Base-by-base conservation (phyloP, 2,329 filamentous ascomycete species). In the Nemania sp. region DNA sequence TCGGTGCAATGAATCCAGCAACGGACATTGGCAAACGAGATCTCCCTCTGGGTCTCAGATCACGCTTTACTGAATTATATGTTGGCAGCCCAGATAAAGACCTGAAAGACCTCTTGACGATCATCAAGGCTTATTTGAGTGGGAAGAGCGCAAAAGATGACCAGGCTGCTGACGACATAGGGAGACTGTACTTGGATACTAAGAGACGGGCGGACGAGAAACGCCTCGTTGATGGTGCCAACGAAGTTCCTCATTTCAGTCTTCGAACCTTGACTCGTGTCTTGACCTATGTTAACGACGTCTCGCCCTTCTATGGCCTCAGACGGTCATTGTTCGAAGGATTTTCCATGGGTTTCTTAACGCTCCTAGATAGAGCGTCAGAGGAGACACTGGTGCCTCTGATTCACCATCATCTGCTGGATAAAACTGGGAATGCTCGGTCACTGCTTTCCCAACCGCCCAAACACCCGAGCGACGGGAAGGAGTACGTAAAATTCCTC, bases 1-100 rank as follows among this genome's bases (percentile, higher is more conserved):
- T 99, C 68, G 95, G 90, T 46, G 94, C 95, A 23, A 99, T 99
- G 94, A 99, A 99, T 67, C 94, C 94, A 24, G 94, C 94, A 5
- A 99, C 94, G 3, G 94, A 99, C 75, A 86, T 97, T 51, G 94
- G 95, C 56, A 99, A 99, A 74, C 87, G 93, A 51, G 94, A 99
- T 70, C 77, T 99, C 14, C 91, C 93, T 0, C 85, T 90, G 49
- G 92, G 93, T 1, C 84, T 97, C 37, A 82, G 93, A 50, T 96
- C 92, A 7, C 84, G 92, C 43, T 99, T 99, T 68, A 97, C 94
- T 0, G 94, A 99, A 71, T 79, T 99, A 19, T 99, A 96, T 68
- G 91, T 99, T 20, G 85, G 90, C 49, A 94, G 91, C 62, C 93
- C 94, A 0, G 94, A 99, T 68, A 84, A 80, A 54, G 89, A 96